These are phyloP conservation scores for Simmondsia chinensis DNA, from an alignment of 148 eudicot genomes.

Conservation along the genomic window DNA sequence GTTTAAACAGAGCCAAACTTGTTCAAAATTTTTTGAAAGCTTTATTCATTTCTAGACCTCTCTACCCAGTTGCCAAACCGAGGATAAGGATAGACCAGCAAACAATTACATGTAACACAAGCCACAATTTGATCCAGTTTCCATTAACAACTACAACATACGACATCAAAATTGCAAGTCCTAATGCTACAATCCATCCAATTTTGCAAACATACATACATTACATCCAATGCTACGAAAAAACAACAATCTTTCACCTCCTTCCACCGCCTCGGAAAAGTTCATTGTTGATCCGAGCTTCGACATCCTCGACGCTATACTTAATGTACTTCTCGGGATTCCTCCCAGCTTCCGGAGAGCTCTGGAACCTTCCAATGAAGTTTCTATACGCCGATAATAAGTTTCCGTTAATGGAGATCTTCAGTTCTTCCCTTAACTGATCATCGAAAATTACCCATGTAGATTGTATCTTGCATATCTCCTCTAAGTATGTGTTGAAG, in stretches of 20 bases:
- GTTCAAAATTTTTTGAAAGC: too few species aligned
- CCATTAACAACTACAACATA: too few species aligned
- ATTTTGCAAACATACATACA: neutral
- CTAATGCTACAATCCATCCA: too few species aligned
- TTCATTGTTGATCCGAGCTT: conserved; percentile 52
- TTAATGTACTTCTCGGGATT: conserved; percentile 64
- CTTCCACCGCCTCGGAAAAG: conserved; percentile 54
- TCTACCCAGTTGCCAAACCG: too few species aligned
- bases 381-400: conserved; percentile 59
- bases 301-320: conserved; percentile 62
- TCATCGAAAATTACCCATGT: conserved; percentile 81
- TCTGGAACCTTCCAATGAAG: conserved; percentile 59
- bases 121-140: too few species aligned
- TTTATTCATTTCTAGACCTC: too few species aligned
- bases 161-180: too few species aligned
- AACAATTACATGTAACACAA: too few species aligned
- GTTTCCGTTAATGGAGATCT: conserved; percentile 30
- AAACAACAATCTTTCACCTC: too few species aligned
- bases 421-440: conserved; percentile 69
- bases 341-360: conserved; percentile 50
- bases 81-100: too few species aligned
- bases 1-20: too few species aligned
- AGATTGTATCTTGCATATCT: conserved; percentile 52
- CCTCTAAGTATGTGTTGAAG: conserved; percentile 69
- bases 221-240: neutral